Percentiles rank a stretch among this genome's conserved stretches.
phyloP scores from a whole-genome alignment of 2,329 filamentous ascomycete genomes.

The Spiromastix sp. region DNA sequence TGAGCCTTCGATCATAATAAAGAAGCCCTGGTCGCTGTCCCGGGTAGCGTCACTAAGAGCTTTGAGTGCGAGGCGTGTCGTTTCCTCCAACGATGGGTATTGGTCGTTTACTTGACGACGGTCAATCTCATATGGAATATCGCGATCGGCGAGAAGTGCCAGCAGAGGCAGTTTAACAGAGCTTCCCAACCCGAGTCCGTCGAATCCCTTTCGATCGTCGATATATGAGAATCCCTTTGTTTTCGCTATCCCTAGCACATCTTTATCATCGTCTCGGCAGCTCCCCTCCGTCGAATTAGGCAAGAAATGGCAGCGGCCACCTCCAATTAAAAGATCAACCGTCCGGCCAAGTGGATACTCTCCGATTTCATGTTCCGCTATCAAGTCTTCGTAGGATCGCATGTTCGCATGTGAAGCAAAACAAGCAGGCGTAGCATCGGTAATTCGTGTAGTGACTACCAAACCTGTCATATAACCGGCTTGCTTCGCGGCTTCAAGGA shows the following conservation, averaged over 20 bases:
- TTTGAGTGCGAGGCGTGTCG: slow-evolving; percentile 72
- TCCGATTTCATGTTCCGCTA: slow-evolving; percentile 86
- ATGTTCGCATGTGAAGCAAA: slow-evolving; percentile 82
- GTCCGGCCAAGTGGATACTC: slow-evolving; percentile 76
- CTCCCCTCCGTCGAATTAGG: slow-evolving; percentile 71
- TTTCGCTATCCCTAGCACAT: slow-evolving; percentile 63
- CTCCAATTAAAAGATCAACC: slow-evolving; percentile 87
- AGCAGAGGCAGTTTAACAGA: slow-evolving; percentile 67
- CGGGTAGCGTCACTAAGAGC: slow-evolving; percentile 72
- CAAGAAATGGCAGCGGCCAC: slow-evolving; percentile 86
- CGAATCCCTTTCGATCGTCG: slow-evolving; percentile 61
- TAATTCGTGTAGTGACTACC: slow-evolving; percentile 89
- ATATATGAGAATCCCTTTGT: slow-evolving; percentile 75
- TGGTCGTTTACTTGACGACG: slow-evolving; percentile 64
- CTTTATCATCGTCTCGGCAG: slow-evolving; percentile 68
- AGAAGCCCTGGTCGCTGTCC: slow-evolving; percentile 85
- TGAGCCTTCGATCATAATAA: slow-evolving; percentile 96
- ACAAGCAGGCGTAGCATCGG: slow-evolving; percentile 91
- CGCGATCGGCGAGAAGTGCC: slow-evolving; percentile 69
- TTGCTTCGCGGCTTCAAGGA: slow-evolving; percentile 83
- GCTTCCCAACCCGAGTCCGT: slow-evolving; percentile 57
- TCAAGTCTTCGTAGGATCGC: slow-evolving; percentile 74
- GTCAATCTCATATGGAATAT: slow-evolving; percentile 92
- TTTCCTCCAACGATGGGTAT: slow-evolving; percentile 86
- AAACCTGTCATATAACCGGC: slow-evolving; percentile 87